Evolutionary conservation across 2,329 filamentous ascomycete species (phyloP), one percentile per base, ranked within the genome.

Genomic region (Talaromyces funiculosus): DNA sequence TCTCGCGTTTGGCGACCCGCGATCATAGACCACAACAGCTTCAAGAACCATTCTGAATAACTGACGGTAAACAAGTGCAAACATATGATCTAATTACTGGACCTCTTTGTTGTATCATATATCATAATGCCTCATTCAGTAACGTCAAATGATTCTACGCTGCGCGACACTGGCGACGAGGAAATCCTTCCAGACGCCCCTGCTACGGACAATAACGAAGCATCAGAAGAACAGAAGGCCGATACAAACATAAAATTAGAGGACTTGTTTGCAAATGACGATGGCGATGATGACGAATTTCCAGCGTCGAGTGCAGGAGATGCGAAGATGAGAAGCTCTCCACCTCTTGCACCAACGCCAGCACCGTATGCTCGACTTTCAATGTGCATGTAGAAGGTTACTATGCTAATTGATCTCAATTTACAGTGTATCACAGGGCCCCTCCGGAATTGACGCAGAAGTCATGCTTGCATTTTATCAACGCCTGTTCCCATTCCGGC

Each of bases 401-500:
- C 18, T 37, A n/a, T 26, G 51, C 47, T 51, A 29, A 53, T 22
- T 53, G 16, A 54, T 14, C 2, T 62, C 8, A 65, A 37, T 63
- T 69, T 26, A 16, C n/a, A 61, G 60, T 58, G 54, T 38, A 18
- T 22, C 47, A 10, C 57, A 61, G 53, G 68, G 64, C 4, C 68
- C 74, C 37, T 73, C 77, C 7, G 74, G 75, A 68, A 89, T 86
- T 40, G 90, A 96, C 67, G 86, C 90, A 1, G 90, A 92, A 70
- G 84, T 95, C 10, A 92, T 97, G 86, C 86, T 90, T 68, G 90
- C 89, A 65, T 99, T 97, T 78, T 99, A 99, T 73, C 90, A 96
- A 71, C 90, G 94, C 53, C 82, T 99, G 38, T 97, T 97, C 69
- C 94, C 94, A 4, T 99, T 96, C 82, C 86, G 92, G 62, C 89